Conservation (phyloP, 2,329 filamentous ascomycete species). For the Aureobasidium zeae region DNA sequence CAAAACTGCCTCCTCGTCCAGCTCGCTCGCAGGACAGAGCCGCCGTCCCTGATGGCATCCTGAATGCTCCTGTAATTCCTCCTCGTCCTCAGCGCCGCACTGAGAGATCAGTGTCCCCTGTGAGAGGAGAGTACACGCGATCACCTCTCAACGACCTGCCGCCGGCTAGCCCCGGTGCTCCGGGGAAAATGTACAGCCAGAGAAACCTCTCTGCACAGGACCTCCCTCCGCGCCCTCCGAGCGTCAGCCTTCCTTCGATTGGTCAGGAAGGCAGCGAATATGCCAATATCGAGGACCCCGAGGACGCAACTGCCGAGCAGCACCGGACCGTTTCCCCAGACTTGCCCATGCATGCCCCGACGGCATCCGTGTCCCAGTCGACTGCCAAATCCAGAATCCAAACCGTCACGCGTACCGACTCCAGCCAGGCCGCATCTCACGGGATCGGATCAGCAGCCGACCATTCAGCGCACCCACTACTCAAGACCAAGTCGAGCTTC, state of each 20-base stretch:
- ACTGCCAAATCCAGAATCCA: constrained; percentile 78
- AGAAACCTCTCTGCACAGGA: constrained; percentile 31
- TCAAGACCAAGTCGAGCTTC: constrained; percentile 55
- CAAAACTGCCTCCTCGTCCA: constrained; percentile 55
- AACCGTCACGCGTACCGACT: constrained; percentile 82
- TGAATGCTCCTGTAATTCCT: constrained; percentile 62
- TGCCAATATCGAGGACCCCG: constrained; percentile 47
- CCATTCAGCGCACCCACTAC: constrained; percentile 45
- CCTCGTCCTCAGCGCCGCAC: constrained; percentile 63
- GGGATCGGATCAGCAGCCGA: constrained; percentile 60
- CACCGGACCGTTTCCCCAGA: constrained; percentile 71
- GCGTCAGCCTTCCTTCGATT: constrained; percentile 72
- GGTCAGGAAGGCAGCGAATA: constrained; percentile 90
- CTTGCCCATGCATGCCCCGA: constrained; percentile 79
- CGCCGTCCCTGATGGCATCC: constrained; percentile 34
- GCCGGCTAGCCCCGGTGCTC: constrained; percentile 37
- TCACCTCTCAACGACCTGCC: constrained; percentile 69
- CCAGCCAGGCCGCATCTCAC: constrained; percentile 72
- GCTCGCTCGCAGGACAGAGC: constrained; percentile 41
- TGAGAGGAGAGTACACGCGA: constrained; percentile 68
- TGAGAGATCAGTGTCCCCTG: constrained; percentile 69
- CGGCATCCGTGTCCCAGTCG: constrained; percentile 69
- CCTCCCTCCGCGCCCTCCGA: constrained; percentile 61
- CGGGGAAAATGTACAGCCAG: constrained; percentile 25
- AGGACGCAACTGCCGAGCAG: constrained; percentile 51